Percentiles rank a stretch among this genome's conserved stretches.
phyloP scores from a whole-genome alignment of 306 rosid species.

The Cicer yamashitae region DNA sequence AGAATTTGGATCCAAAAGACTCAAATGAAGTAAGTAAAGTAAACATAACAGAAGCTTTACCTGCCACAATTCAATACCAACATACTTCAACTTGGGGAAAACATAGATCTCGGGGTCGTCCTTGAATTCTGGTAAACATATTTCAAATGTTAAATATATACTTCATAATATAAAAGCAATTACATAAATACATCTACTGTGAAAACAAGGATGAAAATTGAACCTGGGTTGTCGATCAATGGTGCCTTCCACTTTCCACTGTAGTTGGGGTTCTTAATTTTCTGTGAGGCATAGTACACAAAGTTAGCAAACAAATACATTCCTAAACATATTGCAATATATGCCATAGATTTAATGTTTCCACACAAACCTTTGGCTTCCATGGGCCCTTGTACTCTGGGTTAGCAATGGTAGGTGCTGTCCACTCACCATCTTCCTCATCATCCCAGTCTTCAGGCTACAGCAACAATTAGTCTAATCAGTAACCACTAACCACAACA shows the following conservation, averaged over 20 bases:
- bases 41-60: slow-evolving; percentile 45
- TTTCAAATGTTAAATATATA: slow-evolving; percentile 28
- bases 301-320: slow-evolving; percentile 35
- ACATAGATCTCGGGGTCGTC: slow-evolving; percentile 95
- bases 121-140: slow-evolving; percentile 69
- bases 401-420: slow-evolving; percentile 91
- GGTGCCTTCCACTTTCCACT: slow-evolving; percentile 99
- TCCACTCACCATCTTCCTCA: slow-evolving; percentile 99
- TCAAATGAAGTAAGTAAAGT: background rate
- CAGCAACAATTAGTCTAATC: slow-evolving; percentile 40
- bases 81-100: slow-evolving; percentile 89
- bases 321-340: background rate
- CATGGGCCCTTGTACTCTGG: slow-evolving; percentile 99
- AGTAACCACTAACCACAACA: slow-evolving; percentile 32
- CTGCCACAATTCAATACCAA: slow-evolving; percentile 99
- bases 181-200: background rate
- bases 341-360: background rate
- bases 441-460: slow-evolving; percentile 99
- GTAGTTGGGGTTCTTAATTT: slow-evolving; percentile 95
- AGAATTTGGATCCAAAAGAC: slow-evolving; percentile 33
- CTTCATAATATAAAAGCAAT: background rate
- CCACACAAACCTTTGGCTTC: slow-evolving; percentile 86
- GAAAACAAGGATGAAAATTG: slow-evolving; percentile 17
- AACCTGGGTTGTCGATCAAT: slow-evolving; percentile 95
- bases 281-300: slow-evolving; percentile 49